Evolutionary conservation across 495 filamentous ascomycete genomes (phyloP).

Genomic region (Neurospora sublineolata): DNA sequence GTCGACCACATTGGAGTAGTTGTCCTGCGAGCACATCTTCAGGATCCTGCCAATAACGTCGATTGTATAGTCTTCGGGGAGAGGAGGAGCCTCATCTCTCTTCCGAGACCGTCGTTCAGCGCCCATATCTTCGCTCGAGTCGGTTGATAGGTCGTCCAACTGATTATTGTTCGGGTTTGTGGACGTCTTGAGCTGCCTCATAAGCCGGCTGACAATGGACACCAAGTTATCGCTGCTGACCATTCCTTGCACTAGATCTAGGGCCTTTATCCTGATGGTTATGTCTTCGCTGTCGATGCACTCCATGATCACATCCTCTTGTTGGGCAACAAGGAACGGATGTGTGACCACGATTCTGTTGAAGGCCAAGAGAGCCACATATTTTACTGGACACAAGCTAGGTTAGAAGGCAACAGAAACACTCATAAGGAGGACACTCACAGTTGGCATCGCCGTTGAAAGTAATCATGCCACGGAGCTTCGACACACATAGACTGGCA

Average conservation of each 20-base stretch:
- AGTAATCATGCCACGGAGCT: slow-evolving; percentile 86
- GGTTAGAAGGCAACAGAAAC: not conserved
- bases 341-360: slow-evolving; percentile 86
- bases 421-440: slow-evolving; percentile 30
- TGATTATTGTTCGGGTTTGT: slow-evolving; percentile 17
- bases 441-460: slow-evolving; percentile 86
- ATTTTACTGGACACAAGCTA: slow-evolving; percentile 57
- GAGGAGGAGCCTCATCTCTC: slow-evolving; percentile 26
- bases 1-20: slow-evolving; percentile 72
- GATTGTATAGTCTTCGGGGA: slow-evolving; percentile 73
- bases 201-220: slow-evolving; percentile 72
- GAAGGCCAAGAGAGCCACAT: slow-evolving; percentile 89
- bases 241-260: slow-evolving; percentile 87
- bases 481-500: slow-evolving; percentile 82
- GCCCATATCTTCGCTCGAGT: slow-evolving; percentile 49
- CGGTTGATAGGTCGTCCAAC: slow-evolving; percentile 35
- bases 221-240: slow-evolving; percentile 73
- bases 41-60: slow-evolving; percentile 71
- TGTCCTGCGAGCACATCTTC: slow-evolving; percentile 83
- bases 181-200: slow-evolving; percentile 63
- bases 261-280: slow-evolving; percentile 85
- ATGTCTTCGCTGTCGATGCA: slow-evolving; percentile 94
- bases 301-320: slow-evolving; percentile 89
- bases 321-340: slow-evolving; percentile 72
- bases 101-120: slow-evolving; percentile 26